Evolutionary conservation across 805 yeast genomes (phyloP), one percentile per base, ranked within the genome.

Genomic region (Metschnikowia henanensis): DNA sequence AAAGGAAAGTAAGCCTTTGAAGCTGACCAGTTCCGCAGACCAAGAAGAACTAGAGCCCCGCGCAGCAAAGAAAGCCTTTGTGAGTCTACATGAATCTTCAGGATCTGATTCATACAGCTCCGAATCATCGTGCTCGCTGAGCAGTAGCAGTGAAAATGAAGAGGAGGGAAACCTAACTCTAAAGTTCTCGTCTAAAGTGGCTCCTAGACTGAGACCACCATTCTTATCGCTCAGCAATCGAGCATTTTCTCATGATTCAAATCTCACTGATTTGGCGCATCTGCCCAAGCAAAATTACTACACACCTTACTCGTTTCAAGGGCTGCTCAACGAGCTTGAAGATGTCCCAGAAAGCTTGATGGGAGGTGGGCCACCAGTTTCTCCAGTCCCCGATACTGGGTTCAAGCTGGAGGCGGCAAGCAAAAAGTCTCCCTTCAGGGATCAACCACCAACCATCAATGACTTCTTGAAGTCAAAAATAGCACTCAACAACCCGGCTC

Each of bases 131-230:
- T 49, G 50, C 31, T 25, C 55, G 10, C 46, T 41, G 22, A 40
- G 41, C 12, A 41, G 47, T n/a, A 57, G 46, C 33, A 58, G 64
- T 35, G 74, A 65, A 6, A 65, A 65, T 25, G 76, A 70, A 16
- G 77, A 69, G 37, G 67, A 52, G 15, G 76, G 69, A 1, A 70
- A 74, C 47, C 57, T 75, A 43, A 73, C 77, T 0, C 59, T 75
- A 30, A 74, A 72, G 21, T 72, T 75, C 49, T 55, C 71, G 2
- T 70, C 76, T 3, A 70, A 71, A 48, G 60, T 70, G 7, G 61
- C 64, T 0, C 68, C 67, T 1, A 46, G 48, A 2, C 47, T 63
- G 6, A 54, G 68, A 21, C 75, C 76, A 1, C 64, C 63, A 17
- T 61, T 67, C 45, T 52, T 70, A 12, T 47, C 61, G 4, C 47